Evolutionary conservation across 768 basidiomycete species (phyloP).

Genomic region (Leccinum subgranulosum): DNA sequence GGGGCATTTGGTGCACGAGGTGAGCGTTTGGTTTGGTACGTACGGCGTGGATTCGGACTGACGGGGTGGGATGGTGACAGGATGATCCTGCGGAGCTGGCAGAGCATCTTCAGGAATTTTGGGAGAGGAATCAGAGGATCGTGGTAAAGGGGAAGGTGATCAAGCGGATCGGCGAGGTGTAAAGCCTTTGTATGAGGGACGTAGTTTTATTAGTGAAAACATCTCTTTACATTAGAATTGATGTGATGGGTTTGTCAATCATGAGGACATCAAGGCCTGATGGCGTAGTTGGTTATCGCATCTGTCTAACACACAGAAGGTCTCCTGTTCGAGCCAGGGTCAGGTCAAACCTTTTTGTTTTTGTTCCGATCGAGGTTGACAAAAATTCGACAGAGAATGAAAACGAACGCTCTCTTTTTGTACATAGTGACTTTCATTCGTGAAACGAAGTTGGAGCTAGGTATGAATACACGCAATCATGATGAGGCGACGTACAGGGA

Average conservation of each 20-base stretch:
- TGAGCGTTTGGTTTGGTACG: conserved; percentile 35
- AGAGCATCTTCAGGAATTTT: conserved; percentile 82
- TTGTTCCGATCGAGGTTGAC: not conserved
- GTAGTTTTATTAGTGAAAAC: not conserved
- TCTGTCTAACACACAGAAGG: conserved; percentile 80
- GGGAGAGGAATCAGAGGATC: conserved; percentile 80
- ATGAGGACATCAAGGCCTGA: conserved; percentile 17
- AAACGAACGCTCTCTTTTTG: not conserved
- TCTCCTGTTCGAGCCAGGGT: conserved; percentile 67
- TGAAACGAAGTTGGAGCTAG: too few species aligned
- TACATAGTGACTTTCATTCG: too few species aligned
- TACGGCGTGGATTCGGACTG: not conserved
- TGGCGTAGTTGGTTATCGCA: conserved; percentile 65
- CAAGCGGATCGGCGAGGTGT: conserved; percentile 55
- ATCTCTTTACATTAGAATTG: not conserved
- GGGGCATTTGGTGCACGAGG: conserved; percentile 95
- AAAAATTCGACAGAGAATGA: too few species aligned
- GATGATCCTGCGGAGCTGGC: conserved; percentile 84
- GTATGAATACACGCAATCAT: too few species aligned
- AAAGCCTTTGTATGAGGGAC: not conserved
- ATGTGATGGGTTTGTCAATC: not conserved
- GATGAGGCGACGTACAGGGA: too few species aligned
- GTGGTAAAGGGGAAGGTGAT: conserved; percentile 49
- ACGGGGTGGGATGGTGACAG: conserved; percentile 35
- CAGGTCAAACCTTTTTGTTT: conserved; percentile 25